Base-by-base conservation (phyloP, 2,329 filamentous ascomycete species). In the Sporothrix variecibatus region DNA sequence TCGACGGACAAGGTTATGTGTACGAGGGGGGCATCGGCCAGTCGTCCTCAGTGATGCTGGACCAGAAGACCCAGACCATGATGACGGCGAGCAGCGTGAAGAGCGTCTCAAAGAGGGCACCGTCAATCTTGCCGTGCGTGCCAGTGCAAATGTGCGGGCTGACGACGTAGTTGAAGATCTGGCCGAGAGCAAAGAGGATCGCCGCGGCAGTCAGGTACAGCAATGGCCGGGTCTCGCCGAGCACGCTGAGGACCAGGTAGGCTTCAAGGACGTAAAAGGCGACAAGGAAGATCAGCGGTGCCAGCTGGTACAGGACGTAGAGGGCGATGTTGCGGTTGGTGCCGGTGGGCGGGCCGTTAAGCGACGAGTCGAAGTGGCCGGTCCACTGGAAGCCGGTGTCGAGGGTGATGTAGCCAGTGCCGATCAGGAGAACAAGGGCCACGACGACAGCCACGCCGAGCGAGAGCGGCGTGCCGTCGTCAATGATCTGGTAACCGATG, bases 31-130 rank as follows among this genome's bases (percentile, higher is more conserved):
- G 84, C 82, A 88, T 87, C 23, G 95, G 94, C 96, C 96, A 99
- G 85, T 98, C 95, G 80, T 99, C 96, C 84, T 99, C 96, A 20
- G 96, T 99, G 79, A 99, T 99, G 84, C 94, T 98, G 65, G 94
- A 97, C 96, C 96, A 99, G 86, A 99, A 99, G 74, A 93, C 83
- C 95, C 96, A 99, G 77, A 98, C 85, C 83, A 90, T 90, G 23
- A 94, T 87, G 4, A 99, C 94, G 0, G 95, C 88, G 15, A 95
- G 84, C 0, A 98, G 86, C 0, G 95, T 98, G 84, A 99, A 98
- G 7, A 98, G 85, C 0, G 95, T 97, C 82, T 98, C 90, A 82
- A 99, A 99, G 0, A 99, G 84, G 6, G 95, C 90, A 69, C 96
- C 96, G 80, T 99, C 95, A 80, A 99, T 97, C 82, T 93, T 94